phyloP scores from a whole-genome alignment of 768 basidiomycete species.

The Agaricus sinodeliciosus region DNA sequence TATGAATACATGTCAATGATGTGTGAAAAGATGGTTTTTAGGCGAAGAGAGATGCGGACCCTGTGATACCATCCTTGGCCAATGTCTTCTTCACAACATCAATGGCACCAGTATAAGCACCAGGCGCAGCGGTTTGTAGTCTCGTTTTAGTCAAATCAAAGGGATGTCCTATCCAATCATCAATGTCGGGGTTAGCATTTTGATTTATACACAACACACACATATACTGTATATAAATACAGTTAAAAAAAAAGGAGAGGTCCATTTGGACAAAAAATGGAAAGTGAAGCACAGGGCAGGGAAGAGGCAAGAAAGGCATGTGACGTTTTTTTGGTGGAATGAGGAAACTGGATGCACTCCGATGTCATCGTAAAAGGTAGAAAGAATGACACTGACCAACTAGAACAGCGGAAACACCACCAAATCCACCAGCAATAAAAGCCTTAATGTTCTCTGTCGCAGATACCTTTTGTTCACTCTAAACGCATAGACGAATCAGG shows the following conservation, averaged over 20 bases:
- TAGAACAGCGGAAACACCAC: conserved; percentile 80
- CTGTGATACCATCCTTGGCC: conserved; percentile 84
- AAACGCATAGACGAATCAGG: not conserved
- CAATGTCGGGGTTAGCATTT: not conserved
- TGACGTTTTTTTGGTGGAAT: not conserved
- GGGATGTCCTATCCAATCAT: conserved; percentile 66
- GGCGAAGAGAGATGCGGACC: conserved; percentile 41
- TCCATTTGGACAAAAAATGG: no score
- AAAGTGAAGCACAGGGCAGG: not conserved
- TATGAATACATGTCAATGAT: conserved; percentile 1
- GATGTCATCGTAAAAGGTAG: not conserved
- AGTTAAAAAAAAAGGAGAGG: no score
- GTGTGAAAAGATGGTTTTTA: no score
- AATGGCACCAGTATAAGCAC: conserved; percentile 84
- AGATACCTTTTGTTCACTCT: conserved; percentile 28
- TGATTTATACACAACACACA: no score
- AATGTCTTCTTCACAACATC: conserved; percentile 91
- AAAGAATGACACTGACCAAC: conserved; percentile 57
- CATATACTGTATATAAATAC: no score
- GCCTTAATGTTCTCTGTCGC: conserved; percentile 59
- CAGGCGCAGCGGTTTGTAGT: conserved; percentile 85
- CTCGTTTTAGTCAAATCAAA: conserved; percentile 98
- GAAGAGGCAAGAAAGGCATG: not conserved
- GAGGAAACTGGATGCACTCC: not conserved
- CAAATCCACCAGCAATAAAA: conserved; percentile 91